Conservation (phyloP, 805 yeast genomes). For the Teunomyces gatunensis region DNA sequence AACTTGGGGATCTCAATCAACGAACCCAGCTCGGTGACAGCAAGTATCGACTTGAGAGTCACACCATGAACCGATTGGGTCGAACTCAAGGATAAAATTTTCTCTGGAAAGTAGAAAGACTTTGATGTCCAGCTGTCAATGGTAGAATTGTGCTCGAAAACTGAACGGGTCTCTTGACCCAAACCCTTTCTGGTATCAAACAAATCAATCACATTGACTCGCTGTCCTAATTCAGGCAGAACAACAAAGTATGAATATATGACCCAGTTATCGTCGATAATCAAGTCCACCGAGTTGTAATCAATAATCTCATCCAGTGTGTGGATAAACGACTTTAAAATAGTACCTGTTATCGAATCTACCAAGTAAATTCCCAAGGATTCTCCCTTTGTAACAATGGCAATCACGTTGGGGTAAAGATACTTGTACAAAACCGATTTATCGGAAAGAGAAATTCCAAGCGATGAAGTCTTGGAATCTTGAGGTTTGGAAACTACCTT, state of each 20-base stretch:
- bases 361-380: slow-evolving; percentile 50
- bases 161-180: slow-evolving; percentile 31
- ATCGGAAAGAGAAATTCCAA: slow-evolving; percentile 68
- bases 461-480: slow-evolving; percentile 38
- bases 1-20: slow-evolving; percentile 69
- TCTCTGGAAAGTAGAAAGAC: slow-evolving; percentile 63
- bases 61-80: slow-evolving; percentile 43
- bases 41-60: slow-evolving; percentile 62
- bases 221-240: slow-evolving; percentile 47
- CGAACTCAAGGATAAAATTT: slow-evolving; percentile 50
- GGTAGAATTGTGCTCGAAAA: slow-evolving; percentile 30
- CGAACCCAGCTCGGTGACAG: slow-evolving; percentile 59
- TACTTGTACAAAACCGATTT: slow-evolving; percentile 81
- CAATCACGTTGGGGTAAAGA: slow-evolving; percentile 64
- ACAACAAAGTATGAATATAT: slow-evolving; percentile 61
- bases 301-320: slow-evolving; percentile 37
- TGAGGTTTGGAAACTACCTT: slow-evolving; percentile 19
- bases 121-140: slow-evolving; percentile 50
- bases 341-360: slow-evolving; percentile 69
- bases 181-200: slow-evolving; percentile 62
- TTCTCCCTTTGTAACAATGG: slow-evolving; percentile 39
- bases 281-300: slow-evolving; percentile 44
- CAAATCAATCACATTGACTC: slow-evolving; percentile 71
- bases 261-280: slow-evolving; percentile 82
- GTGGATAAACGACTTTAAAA: slow-evolving; percentile 46